phyloP scores from a whole-genome alignment of 2,329 filamentous ascomycete genomes.

The Tolypocladium ophioglossoides region DNA sequence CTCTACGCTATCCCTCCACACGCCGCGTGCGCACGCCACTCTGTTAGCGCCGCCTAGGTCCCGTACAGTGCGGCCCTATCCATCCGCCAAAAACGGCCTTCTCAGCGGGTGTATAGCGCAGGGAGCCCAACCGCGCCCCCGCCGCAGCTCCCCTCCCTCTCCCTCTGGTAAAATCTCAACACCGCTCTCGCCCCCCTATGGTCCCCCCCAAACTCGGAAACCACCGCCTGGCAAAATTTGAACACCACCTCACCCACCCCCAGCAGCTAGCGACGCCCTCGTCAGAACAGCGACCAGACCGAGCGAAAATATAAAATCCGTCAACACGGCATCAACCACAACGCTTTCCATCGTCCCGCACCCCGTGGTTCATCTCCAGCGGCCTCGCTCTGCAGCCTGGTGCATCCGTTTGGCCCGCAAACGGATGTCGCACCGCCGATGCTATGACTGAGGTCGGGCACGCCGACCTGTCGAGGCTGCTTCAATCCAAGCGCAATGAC shows the following conservation, averaged over 20 bases:
- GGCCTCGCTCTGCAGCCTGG: constrained; percentile 11
- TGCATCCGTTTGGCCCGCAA: constrained; percentile 51
- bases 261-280: constrained; percentile 16
- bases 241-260: constrained; percentile 14
- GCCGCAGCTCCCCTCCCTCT: background rate
- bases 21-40: background rate
- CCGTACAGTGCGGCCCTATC: background rate
- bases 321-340: constrained; percentile 18
- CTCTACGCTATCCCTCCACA: background rate
- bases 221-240: constrained; percentile 21
- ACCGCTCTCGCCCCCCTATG: constrained; percentile 4
- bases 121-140: background rate
- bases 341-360: constrained; percentile 19
- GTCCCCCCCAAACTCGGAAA: constrained; percentile 5
- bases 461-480: constrained; percentile 54
- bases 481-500: constrained; percentile 54
- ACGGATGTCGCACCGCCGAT: constrained; percentile 61
- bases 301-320: constrained; percentile 16
- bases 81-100: background rate
- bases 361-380: constrained; percentile 18
- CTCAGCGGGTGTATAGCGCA: background rate
- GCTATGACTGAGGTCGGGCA: constrained; percentile 62
- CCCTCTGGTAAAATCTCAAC: constrained; percentile 2
- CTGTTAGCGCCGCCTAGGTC: background rate
- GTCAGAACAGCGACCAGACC: constrained; percentile 8